These are phyloP conservation scores for Potentilla sterilis DNA, from an alignment of 306 rosid species.

Conservation along the genomic window DNA sequence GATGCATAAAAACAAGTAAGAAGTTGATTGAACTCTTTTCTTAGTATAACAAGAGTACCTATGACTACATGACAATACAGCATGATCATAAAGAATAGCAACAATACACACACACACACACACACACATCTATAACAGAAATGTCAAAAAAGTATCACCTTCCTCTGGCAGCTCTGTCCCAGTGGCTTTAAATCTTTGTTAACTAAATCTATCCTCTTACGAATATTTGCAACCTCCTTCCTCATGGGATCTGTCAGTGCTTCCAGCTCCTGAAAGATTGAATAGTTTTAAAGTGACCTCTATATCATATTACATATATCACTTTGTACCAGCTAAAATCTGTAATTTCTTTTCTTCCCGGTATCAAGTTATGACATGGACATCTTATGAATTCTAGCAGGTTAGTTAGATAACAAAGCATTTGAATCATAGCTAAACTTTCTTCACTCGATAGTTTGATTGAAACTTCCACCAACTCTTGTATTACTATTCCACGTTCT, in stretches of 20 bases:
- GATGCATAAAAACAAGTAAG: neutral
- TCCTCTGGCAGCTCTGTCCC: slow-evolving; percentile 82
- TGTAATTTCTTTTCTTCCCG: neutral
- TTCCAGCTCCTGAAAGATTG: slow-evolving; percentile 68
- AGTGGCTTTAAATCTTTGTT: slow-evolving; percentile 89
- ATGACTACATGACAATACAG: neutral
- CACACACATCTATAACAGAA: no score
- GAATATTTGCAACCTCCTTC: slow-evolving; percentile 62
- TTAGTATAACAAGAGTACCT: neutral
- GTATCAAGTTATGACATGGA: neutral
- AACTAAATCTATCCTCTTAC: slow-evolving; percentile 77
- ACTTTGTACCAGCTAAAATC: neutral
- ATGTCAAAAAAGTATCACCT: slow-evolving; percentile 40
- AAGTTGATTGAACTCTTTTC: neutral
- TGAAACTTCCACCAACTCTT: neutral
- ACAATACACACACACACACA: neutral
- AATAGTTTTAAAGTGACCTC: neutral
- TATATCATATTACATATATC: neutral
- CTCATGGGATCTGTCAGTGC: slow-evolving; percentile 81
- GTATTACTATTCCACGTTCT: neutral
- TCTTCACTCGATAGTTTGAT: neutral
- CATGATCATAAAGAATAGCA: neutral
- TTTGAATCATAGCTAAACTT: no score
- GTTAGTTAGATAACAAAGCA: no score
- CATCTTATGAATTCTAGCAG: no score